Base-by-base conservation (phyloP, 2,329 filamentous ascomycete genomes). In the Coleophoma eucalyptorum region DNA sequence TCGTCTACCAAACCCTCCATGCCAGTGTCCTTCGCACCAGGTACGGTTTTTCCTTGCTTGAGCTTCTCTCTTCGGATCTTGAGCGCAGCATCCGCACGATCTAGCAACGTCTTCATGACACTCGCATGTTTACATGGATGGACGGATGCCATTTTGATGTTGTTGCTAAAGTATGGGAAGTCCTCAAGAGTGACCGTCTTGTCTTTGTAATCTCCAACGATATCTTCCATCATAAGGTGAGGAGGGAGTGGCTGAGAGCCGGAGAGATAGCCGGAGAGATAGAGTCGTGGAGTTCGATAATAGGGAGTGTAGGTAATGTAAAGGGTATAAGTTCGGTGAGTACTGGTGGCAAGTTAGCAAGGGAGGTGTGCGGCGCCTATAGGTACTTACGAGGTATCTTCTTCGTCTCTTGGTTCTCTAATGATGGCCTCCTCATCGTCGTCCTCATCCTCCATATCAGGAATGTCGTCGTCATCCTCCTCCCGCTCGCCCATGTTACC, bases 221-320 rank as follows among this genome's bases (percentile, higher is more conserved):
- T 96, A 67, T 96, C 91, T 69, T 96, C 90, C 89, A 96, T 95
- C 91, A 96, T 96, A 48, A 86, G 77, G 47, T 87, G 80, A 3
- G 91, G 91, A 3, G 87, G 83, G 0, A 96, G 84, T 2, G 92
- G 91, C 58, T 91, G 87, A 26, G 89, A 89, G 51, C 83, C 81
- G 21, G 88, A 80, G 12, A 83, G 76, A 70, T 97, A 97, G 62
- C 94, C 94, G 0, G 91, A 95, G 44, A 99, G 84, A 70, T 97
- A 99, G 63, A 97, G 83, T 33, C 94, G 90, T 0, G 94, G 94
- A 4, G 94, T 97, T 60, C 90, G 89, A 73, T 97, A 99, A 76
- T 96, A 97, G 35, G 92, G 89, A 4, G 92, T 90, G 74, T 99
- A 99, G 72, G 91, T 94, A 65, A 99, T 97, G 78, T 99, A 99